Evolutionary conservation across 2,329 filamentous ascomycete species (phyloP).

Genomic region (Alternaria panax): DNA sequence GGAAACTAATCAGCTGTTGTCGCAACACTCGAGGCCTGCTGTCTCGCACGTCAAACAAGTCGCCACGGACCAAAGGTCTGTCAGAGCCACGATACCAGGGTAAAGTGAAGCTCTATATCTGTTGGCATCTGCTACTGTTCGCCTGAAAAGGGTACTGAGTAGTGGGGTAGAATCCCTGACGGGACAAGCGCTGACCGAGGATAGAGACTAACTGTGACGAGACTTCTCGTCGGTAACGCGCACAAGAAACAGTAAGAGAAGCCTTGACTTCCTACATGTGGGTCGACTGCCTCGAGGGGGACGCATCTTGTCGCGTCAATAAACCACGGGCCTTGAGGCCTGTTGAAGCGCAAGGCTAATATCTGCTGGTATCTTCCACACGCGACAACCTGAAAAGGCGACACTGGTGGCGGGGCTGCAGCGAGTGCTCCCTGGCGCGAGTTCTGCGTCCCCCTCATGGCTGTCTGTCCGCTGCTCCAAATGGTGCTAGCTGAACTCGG

Average conservation of each 20-base stretch:
- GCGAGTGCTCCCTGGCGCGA: slow-evolving; percentile 27
- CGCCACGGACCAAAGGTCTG: slow-evolving; percentile 20
- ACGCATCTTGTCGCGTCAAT: slow-evolving; percentile 31
- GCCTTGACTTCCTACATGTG: slow-evolving; percentile 24
- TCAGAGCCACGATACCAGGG: slow-evolving; percentile 15
- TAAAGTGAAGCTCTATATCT: slow-evolving; percentile 16
- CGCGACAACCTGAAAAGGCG: slow-evolving; percentile 32
- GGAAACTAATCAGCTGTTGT: neutral
- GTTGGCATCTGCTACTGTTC: slow-evolving; percentile 16
- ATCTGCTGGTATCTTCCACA: slow-evolving; percentile 41
- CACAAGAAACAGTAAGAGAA: slow-evolving; percentile 13
- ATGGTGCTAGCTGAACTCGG: slow-evolving; percentile 7
- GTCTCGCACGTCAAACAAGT: slow-evolving; percentile 6
- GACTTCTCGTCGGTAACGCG: neutral
- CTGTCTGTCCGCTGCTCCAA: slow-evolving; percentile 16
- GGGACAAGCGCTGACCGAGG: neutral
- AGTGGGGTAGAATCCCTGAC: slow-evolving; percentile 7
- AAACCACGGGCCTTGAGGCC: slow-evolving; percentile 37
- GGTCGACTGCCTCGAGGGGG: slow-evolving; percentile 17
- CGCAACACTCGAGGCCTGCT: slow-evolving; percentile 2
- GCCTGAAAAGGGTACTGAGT: slow-evolving; percentile 14
- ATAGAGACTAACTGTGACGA: neutral
- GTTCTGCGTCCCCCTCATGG: slow-evolving; percentile 20
- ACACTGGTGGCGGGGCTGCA: slow-evolving; percentile 35
- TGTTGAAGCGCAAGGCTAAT: slow-evolving; percentile 32